Conservation (phyloP, 441 rosid genomes). For the Erysimum cheiri region DNA sequence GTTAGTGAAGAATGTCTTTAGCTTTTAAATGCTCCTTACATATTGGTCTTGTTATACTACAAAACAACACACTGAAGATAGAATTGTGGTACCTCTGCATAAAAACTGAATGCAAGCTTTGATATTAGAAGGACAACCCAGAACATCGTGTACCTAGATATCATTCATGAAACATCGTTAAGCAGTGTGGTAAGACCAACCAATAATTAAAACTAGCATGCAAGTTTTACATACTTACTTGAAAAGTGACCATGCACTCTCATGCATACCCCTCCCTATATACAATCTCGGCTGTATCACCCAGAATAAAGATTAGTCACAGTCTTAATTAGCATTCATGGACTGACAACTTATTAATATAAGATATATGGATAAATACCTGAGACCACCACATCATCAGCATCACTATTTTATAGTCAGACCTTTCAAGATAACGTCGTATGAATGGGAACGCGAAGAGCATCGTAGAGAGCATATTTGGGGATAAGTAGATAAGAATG, state of each 20-base stretch:
- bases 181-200: conserved; percentile 13
- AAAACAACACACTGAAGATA: conserved; percentile 10
- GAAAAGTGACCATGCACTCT: conserved; percentile 73
- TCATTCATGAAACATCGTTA: conserved; percentile 15
- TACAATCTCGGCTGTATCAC: conserved; percentile 74
- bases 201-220: conserved; percentile 13
- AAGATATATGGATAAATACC: conserved; percentile 49
- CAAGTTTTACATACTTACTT: conserved; percentile 55
- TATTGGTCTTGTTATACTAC: conserved; percentile 4
- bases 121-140: conserved; percentile 72
- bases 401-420: conserved; percentile 65
- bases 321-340: conserved; percentile 13
- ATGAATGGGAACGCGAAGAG: conserved; percentile 72
- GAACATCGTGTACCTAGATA: conserved; percentile 74
- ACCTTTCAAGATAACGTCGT: conserved; percentile 74
- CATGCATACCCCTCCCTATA: conserved; percentile 96
- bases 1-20: not conserved
- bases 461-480: conserved; percentile 67
- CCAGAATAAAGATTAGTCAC: conserved; percentile 31
- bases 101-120: conserved; percentile 80
- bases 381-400: conserved; percentile 97
- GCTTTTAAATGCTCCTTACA: not conserved
- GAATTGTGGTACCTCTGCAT: conserved; percentile 60
- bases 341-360: not conserved
- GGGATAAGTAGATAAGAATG: conserved; percentile 68